Evolutionary conservation across 192 early-diverging fungal genomes (phyloP), one percentile per base, ranked within the genome.

Genomic region (Haplosporangium gracile): DNA sequence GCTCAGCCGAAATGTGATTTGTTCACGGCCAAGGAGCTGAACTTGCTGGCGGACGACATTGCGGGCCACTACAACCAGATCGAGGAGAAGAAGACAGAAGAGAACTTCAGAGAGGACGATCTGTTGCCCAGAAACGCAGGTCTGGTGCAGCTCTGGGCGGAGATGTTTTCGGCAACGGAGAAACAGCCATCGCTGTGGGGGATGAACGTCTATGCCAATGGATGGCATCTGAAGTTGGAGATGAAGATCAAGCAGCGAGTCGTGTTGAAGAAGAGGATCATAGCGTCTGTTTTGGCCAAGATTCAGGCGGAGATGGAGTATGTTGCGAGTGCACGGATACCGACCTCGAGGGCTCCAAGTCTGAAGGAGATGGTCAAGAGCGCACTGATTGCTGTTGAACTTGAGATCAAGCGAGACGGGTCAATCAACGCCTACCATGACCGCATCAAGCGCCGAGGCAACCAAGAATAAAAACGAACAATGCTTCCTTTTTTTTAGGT

Each of bases 351-450:
- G 26, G 26, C 29, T 32, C 60, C 60, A 11, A 65, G 60, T 65
- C 60, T 65, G 26, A 65, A 65, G 60, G 60, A 65, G 60, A 65
- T 65, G 60, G 60, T 65, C 60, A 65, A 65, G 26, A 65, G 10
- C 60, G 60, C 60, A 3, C 11, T 65, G 60, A 65, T 65, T 65
- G 26, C 60, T 15, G 60, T 65, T 13, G 60, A 65, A 11, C 60
- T 65, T 65, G 60, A 65, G 60, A 65, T 65, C 29, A 15, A 32
- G 60, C 8, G 60, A 3, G 60, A 65, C 4, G 60, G 60, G 32
- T 65, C 60, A 11, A 65, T 65, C 29, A 65, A 65, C 60, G 60
- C 60, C 26, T 65, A 65, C 29, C 60, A 65, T 29, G 60, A 65
- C 60, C 60, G 60, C 26, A 65, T 65, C 60, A 65, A 65, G 11